Base-by-base conservation (phyloP, 805 yeast species). In the Hanseniaspora taiwanica region DNA sequence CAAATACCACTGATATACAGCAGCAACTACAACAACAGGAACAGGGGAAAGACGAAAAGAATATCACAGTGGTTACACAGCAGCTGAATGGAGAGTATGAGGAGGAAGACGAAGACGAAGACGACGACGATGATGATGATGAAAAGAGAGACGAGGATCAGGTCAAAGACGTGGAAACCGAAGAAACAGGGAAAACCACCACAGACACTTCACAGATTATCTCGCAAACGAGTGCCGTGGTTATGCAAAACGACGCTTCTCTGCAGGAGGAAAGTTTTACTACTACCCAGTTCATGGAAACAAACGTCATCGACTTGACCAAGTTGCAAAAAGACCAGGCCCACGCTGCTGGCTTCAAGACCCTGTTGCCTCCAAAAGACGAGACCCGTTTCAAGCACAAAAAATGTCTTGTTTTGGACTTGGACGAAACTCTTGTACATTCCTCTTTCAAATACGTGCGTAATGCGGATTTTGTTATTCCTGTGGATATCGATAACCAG, bases 391-490 rank as follows among this genome's bases (percentile, higher is more conserved):
- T 81, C 42, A 63, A 68, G 38, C 72, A 72, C 42, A 78, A 81
- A 43, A 91, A 91, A 60, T 87, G 96, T 59, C 69, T 91, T 25
- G 82, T 91, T 12, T 68, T 91, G 40, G 99, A 91, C 61, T 65
- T 91, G 47, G 98, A 91, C 60, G 98, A 91, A 61, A 91, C 98
- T 2, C 71, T 91, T 44, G 98, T 91, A 24, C 99, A 91, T 59
- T 83, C 95, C 1, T 80, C 94, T 6, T 91, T 91, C 68, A 87
- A 89, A 59, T 85, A 80, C 58, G 71, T 91, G 42, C 75, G 93
- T 44, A 81, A 86, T 35, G 94, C 96, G 1, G 99, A 91, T 62
- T 91, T 91, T 62, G 93, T 93, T 36, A 84, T 91, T 38, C 97
- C 98, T 13, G 98, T 91, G 40, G 97, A 89, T 58, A 89, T 91